phyloP scores from a whole-genome alignment of 768 basidiomycete species.

The Fistulinella prunicolor region DNA sequence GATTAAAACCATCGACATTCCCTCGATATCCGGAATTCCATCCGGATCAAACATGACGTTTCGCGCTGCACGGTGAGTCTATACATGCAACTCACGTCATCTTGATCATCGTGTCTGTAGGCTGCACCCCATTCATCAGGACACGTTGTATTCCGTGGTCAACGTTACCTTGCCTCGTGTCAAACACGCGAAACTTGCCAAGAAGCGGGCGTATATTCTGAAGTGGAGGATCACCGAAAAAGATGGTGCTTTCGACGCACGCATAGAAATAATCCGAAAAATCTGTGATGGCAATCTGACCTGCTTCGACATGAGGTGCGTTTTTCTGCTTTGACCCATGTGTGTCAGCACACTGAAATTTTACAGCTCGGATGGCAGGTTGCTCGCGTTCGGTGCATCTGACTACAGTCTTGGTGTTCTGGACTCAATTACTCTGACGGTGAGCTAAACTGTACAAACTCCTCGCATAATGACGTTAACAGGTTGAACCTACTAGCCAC shows the following conservation, averaged over 20 bases:
- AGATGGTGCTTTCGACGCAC: constrained; percentile 59
- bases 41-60: constrained; percentile 48
- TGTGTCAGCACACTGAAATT: constrained; percentile 1
- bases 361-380: constrained; percentile 71
- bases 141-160: constrained; percentile 63
- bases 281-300: constrained; percentile 80
- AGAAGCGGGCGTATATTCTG: constrained; percentile 59
- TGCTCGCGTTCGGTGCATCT: constrained; percentile 83
- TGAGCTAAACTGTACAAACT: constrained; percentile 36
- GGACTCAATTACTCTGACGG: constrained; percentile 74
- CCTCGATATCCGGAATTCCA: constrained; percentile 44
- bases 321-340: constrained; percentile 1
- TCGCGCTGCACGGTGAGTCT: constrained; percentile 55
- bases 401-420: constrained; percentile 83
- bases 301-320: constrained; percentile 84
- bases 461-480: constrained; percentile 1
- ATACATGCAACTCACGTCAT: background rate
- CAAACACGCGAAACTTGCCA: constrained; percentile 49
- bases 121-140: constrained; percentile 50
- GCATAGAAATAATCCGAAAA: constrained; percentile 57
- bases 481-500: constrained; percentile 52
- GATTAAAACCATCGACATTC: constrained; percentile 52
- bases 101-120: constrained; percentile 35
- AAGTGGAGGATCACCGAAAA: constrained; percentile 71
- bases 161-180: constrained; percentile 66